Evolutionary conservation across 805 yeast species (phyloP).

Genomic region (Kodamaea neixiangensis): DNA sequence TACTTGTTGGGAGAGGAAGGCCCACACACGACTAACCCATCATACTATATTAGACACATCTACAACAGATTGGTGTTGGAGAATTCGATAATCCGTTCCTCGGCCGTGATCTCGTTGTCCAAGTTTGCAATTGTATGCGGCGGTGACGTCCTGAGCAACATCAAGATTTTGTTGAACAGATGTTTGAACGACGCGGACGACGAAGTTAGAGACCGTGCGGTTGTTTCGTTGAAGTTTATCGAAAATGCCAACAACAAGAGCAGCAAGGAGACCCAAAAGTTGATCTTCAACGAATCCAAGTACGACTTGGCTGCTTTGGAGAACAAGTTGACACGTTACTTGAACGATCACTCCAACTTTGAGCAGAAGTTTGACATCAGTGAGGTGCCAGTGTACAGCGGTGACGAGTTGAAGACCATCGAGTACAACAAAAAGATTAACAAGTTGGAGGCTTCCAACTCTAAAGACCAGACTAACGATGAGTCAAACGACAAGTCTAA

Average conservation of each 20-base stretch:
- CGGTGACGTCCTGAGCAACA: constrained; percentile 62
- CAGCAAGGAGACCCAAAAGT: constrained; percentile 17
- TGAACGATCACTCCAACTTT: constrained; percentile 54
- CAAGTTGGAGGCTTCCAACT: constrained; percentile 30
- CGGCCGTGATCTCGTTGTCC: constrained; percentile 90
- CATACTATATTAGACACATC: constrained; percentile 90
- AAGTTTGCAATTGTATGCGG: constrained; percentile 85
- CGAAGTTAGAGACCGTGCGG: constrained; percentile 97
- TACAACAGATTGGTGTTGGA: constrained; percentile 96
- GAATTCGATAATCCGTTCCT: constrained; percentile 91
- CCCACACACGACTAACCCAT: constrained; percentile 81
- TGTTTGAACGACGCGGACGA: constrained; percentile 89
- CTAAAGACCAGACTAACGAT: constrained; percentile 20
- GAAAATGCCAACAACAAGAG: constrained; percentile 28
- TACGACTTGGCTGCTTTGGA: constrained; percentile 81
- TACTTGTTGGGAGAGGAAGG: constrained; percentile 94
- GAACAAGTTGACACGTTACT: constrained; percentile 69
- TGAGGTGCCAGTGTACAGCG: constrained; percentile 62
- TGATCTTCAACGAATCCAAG: constrained; percentile 65
- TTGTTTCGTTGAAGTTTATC: constrained; percentile 74
- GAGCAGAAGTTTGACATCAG: constrained; percentile 68
- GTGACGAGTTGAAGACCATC: constrained; percentile 67
- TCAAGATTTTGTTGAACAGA: constrained; percentile 73
- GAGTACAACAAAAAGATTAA: constrained; percentile 57
- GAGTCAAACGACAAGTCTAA: constrained; percentile 24